These are phyloP conservation scores for Alectoria sarmentosa DNA, from an alignment of 495 filamentous ascomycete genomes.

Conservation along the genomic window DNA sequence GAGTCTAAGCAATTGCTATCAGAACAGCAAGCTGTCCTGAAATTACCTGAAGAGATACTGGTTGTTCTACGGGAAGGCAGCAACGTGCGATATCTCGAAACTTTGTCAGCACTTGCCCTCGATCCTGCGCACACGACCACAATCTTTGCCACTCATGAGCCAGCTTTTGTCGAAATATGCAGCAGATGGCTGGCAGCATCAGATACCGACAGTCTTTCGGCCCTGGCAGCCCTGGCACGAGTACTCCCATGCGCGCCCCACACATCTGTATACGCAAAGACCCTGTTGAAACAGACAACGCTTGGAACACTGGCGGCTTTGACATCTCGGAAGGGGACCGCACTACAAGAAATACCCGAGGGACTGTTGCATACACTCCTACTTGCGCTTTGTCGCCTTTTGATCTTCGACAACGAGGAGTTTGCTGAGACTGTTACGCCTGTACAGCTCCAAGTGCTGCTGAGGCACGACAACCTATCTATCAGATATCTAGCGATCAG, in stretches of 20 bases:
- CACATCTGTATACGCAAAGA: conserved; percentile 43
- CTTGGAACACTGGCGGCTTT: conserved; percentile 16
- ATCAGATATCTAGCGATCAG: conserved; percentile 77
- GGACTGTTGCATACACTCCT: conserved; percentile 40
- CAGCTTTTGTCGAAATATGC: conserved; percentile 69
- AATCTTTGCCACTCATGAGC: conserved; percentile 64
- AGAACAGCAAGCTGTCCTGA: conserved; percentile 32
- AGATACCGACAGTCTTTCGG: conserved; percentile 34
- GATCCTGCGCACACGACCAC: conserved; percentile 54
- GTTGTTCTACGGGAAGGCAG: conserved; percentile 55
- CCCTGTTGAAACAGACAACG: conserved; percentile 10
- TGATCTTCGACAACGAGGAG: conserved; percentile 60
- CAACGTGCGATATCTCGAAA: conserved; percentile 60
- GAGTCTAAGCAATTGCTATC: conserved; percentile 11
- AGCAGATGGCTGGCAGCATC: conserved; percentile 56
- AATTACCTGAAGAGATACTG: conserved; percentile 58
- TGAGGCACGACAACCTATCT: conserved; percentile 50
- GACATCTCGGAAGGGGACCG: conserved; percentile 37
- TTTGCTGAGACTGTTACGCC: conserved; percentile 58
- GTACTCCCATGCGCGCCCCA: conserved; percentile 74
- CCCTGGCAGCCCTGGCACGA: conserved; percentile 67
- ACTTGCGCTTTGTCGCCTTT: conserved; percentile 66
- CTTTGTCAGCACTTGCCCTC: conserved; percentile 59
- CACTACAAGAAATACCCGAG: conserved; percentile 35
- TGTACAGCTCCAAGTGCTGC: conserved; percentile 57